Percentiles rank a stretch among this genome's conserved stretches.
phyloP scores from a whole-genome alignment of 805 yeast species.

The Myxozyma neotropica region DNA sequence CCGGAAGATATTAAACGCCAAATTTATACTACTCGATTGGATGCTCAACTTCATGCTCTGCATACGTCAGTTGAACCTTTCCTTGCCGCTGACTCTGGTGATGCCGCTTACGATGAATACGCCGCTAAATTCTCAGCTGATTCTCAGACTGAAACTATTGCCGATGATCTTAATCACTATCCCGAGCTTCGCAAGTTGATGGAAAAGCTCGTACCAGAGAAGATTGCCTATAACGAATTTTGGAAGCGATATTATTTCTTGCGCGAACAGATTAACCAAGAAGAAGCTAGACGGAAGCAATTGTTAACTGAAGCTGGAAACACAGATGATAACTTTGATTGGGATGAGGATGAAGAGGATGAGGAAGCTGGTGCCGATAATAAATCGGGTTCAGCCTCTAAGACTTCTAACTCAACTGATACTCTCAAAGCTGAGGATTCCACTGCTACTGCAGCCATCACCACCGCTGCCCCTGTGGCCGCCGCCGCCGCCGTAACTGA shows the following conservation, averaged over 20 bases:
- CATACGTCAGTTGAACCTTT: conserved; percentile 55
- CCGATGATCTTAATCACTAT: conserved; percentile 51
- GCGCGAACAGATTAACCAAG: conserved; percentile 56
- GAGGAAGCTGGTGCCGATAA: conserved; percentile 39
- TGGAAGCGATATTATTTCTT: conserved; percentile 73
- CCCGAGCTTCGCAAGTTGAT: conserved; percentile 57
- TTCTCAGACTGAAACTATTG: conserved; percentile 54
- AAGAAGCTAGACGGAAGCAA: conserved; percentile 67
- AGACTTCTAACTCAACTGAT: conserved; percentile 24
- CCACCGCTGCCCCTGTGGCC: too few species aligned
- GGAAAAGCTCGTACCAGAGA: conserved; percentile 67
- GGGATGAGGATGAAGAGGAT: conserved; percentile 47
- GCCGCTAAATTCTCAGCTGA: conserved; percentile 49
- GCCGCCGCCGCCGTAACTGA: not conserved
- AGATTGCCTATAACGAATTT: conserved; percentile 60
- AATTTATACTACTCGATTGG: conserved; percentile 51
- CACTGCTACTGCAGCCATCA: not conserved
- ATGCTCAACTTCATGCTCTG: conserved; percentile 61
- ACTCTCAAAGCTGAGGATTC: conserved; percentile 15
- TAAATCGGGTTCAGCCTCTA: not conserved
- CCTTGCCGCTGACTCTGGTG: conserved; percentile 40
- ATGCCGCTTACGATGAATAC: conserved; percentile 45
- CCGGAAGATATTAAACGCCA: conserved; percentile 32
- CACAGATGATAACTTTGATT: conserved; percentile 52
- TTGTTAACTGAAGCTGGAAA: conserved; percentile 50